Conservation (phyloP, 2,329 filamentous ascomycete genomes). For the Spiromastix sp. region DNA sequence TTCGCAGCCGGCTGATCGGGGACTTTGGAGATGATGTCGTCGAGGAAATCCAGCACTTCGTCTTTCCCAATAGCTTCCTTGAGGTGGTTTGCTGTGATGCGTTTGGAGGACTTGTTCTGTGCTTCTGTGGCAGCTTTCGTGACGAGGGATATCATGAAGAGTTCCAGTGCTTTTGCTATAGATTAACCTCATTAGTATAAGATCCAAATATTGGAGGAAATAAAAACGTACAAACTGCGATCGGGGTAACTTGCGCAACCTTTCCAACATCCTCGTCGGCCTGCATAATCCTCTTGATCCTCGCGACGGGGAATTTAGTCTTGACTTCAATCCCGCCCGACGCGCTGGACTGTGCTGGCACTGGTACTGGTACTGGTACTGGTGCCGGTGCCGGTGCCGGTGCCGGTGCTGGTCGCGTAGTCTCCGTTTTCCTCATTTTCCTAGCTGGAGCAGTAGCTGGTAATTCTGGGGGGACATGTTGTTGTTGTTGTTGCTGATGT, state of each 20-base stretch:
- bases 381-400: constrained; percentile 4
- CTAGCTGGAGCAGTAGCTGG: too few species aligned
- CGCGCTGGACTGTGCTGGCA: constrained; percentile 16
- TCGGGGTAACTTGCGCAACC: constrained; percentile 93
- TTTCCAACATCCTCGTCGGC: constrained; percentile 98
- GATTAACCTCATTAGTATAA: constrained; percentile 12
- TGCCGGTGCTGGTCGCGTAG: too few species aligned
- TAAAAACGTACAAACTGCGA: constrained; percentile 61
- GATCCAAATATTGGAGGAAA: constrained; percentile 1
- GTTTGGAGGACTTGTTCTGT: constrained; percentile 70
- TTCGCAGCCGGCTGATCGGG: constrained; percentile 47
- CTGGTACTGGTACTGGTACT: constrained; percentile 4
- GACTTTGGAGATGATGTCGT: constrained; percentile 81
- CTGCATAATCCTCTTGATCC: constrained; percentile 99
- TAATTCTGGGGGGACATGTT: constrained; percentile 1
- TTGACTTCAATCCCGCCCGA: constrained; percentile 60
- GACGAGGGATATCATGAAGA: constrained; percentile 95
- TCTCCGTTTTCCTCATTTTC: not conserved
- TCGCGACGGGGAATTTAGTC: constrained; percentile 92
- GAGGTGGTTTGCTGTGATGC: constrained; percentile 80
- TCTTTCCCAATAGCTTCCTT: constrained; percentile 83
- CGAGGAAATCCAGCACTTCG: constrained; percentile 88
- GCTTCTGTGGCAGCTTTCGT: constrained; percentile 80
- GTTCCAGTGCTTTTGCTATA: constrained; percentile 78
- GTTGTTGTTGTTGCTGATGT: constrained; percentile 5